These are phyloP conservation scores for Euclidium syriacum DNA, from an alignment of 345 rosid species.

Conservation along the genomic window DNA sequence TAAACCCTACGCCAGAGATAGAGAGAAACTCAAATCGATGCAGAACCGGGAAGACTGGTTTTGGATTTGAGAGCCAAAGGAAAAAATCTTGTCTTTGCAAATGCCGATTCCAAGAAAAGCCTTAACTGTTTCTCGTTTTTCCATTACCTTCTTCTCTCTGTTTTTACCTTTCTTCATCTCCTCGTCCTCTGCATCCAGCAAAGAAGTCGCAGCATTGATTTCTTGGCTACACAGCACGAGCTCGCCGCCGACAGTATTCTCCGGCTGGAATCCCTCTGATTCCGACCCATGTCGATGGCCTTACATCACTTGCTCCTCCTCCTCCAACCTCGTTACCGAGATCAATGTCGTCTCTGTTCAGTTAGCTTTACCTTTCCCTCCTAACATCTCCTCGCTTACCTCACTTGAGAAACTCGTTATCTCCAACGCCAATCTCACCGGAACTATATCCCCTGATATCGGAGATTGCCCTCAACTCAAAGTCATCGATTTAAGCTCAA, in stretches of 20 bases:
- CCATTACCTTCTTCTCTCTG: slow-evolving; percentile 16
- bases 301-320: slow-evolving; percentile 48
- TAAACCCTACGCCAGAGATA: slow-evolving; percentile 31
- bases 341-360: slow-evolving; percentile 52
- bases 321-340: slow-evolving; percentile 42
- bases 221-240: slow-evolving; percentile 52
- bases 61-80: slow-evolving; percentile 55
- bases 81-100: slow-evolving; percentile 38
- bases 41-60: slow-evolving; percentile 47
- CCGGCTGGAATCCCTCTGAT: slow-evolving; percentile 55
- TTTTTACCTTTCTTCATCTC: slow-evolving; percentile 22
- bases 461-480: slow-evolving; percentile 43
- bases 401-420: slow-evolving; percentile 51
- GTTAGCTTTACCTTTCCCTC: slow-evolving; percentile 58
- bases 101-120: slow-evolving; percentile 55
- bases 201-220: slow-evolving; percentile 41
- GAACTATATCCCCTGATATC: slow-evolving; percentile 48
- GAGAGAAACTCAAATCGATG: slow-evolving; percentile 50
- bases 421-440: slow-evolving; percentile 61
- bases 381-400: slow-evolving; percentile 43
- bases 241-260: slow-evolving; percentile 37
- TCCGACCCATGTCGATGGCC: slow-evolving; percentile 67
- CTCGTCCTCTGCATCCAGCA: slow-evolving; percentile 29
- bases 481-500: slow-evolving; percentile 55
- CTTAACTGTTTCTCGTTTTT: slow-evolving; percentile 27